phyloP scores from a whole-genome alignment of 495 filamentous ascomycete genomes.

The Penicillium subrubescens region DNA sequence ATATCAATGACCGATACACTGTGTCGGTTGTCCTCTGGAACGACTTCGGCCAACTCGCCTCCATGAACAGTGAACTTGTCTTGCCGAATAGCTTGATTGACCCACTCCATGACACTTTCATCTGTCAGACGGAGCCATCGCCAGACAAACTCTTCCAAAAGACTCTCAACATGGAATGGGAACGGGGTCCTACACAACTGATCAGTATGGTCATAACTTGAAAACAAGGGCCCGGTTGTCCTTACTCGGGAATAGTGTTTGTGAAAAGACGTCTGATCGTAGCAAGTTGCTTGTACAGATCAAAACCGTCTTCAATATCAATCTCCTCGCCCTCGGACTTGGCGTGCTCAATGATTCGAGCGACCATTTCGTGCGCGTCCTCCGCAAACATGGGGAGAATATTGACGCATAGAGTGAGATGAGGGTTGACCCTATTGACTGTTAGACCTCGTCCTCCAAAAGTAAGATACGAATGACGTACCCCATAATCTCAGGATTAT shows the following conservation, averaged over 20 bases:
- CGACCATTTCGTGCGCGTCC: constrained; percentile 80
- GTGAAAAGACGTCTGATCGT: constrained; percentile 78
- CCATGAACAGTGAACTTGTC: constrained; percentile 76
- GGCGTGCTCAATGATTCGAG: constrained; percentile 71
- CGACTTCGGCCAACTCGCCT: constrained; percentile 57
- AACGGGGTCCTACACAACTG: constrained; percentile 53
- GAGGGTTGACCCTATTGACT: constrained; percentile 65
- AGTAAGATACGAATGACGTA: constrained; percentile 30
- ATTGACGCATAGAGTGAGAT: constrained; percentile 76
- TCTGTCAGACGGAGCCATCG: constrained; percentile 87
- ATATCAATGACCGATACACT: constrained; percentile 93
- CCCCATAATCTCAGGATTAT: constrained; percentile 88
- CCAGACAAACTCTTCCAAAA: constrained; percentile 92
- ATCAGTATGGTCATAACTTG: constrained; percentile 3
- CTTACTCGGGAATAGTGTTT: constrained; percentile 66
- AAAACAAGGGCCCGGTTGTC: neutral
- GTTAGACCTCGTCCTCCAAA: constrained; percentile 24
- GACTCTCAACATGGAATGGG: constrained; percentile 80
- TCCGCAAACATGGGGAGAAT: constrained; percentile 88
- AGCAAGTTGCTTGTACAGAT: constrained; percentile 84
- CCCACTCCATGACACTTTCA: constrained; percentile 75
- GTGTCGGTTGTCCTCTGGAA: constrained; percentile 82
- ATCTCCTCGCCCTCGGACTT: constrained; percentile 73
- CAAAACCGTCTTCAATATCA: constrained; percentile 86
- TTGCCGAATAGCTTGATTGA: constrained; percentile 86